phyloP scores from a whole-genome alignment of 2,329 filamentous ascomycete genomes.

The Aspergillus flavus region DNA sequence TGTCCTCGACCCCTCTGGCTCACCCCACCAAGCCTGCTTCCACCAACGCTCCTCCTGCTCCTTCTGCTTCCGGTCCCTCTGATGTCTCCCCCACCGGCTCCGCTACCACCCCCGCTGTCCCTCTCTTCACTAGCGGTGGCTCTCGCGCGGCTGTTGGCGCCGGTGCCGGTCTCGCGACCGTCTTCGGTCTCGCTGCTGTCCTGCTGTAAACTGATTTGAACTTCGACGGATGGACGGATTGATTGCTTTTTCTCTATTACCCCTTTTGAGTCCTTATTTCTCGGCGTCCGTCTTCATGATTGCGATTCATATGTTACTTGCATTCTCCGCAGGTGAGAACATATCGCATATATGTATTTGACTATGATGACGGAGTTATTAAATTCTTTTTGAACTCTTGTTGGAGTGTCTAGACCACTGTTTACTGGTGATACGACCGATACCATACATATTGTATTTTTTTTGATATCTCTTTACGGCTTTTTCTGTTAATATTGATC shows the following conservation, averaged over 20 bases:
- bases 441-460: constrained; percentile 11
- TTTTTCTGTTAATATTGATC: constrained; percentile 7
- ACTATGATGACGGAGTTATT: constrained; percentile 2
- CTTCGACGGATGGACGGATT: constrained; percentile 2
- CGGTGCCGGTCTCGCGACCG: constrained; percentile 55
- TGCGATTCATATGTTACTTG: not conserved
- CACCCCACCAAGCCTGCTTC: constrained; percentile 12
- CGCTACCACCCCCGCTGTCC: constrained; percentile 31
- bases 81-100: constrained; percentile 24
- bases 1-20: constrained; percentile 11
- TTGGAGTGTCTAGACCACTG: constrained; percentile 1
- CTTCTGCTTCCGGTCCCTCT: constrained; percentile 15
- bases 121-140: constrained; percentile 55
- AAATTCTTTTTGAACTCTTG: not conserved
- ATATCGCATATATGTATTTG: constrained; percentile 4
- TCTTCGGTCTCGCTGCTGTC: constrained; percentile 55
- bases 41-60: constrained; percentile 15
- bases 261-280: not conserved
- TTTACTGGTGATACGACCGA: constrained; percentile 8
- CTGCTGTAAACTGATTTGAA: constrained; percentile 41
- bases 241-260: not conserved
- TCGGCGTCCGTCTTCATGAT: not conserved
- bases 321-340: not conserved
- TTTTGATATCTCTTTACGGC: not conserved
- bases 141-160: constrained; percentile 50